A percentile compares a stretch with the other conserved stretches of the same genome.
phyloP scores from a whole-genome alignment of 805 yeast species.

The Kazachstania taianensis region DNA sequence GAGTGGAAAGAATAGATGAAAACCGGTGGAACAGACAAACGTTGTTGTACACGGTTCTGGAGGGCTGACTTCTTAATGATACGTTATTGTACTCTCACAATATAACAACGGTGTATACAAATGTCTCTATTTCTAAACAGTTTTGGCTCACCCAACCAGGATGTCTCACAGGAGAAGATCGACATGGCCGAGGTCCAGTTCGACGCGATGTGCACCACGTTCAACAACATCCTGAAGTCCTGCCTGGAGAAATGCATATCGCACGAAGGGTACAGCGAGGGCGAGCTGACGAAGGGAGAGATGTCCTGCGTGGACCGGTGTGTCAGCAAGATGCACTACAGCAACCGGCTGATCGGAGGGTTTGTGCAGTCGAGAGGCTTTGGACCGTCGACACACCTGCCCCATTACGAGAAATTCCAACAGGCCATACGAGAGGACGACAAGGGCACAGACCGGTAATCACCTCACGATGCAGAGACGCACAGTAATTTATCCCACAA shows the following conservation, averaged over 20 bases:
- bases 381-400: constrained; percentile 38
- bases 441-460: too few species aligned
- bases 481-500: too few species aligned
- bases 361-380: constrained; percentile 36
- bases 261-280: constrained; percentile 68
- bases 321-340: constrained; percentile 69
- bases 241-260: constrained; percentile 76
- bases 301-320: constrained; percentile 76
- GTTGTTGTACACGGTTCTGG: too few species aligned
- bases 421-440: background rate
- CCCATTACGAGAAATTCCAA: constrained; percentile 14
- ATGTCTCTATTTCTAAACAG: constrained; percentile 58
- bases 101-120: background rate
- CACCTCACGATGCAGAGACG: too few species aligned
- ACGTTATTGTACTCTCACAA: background rate
- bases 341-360: constrained; percentile 55
- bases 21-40: background rate
- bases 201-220: constrained; percentile 50
- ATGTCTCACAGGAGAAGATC: constrained; percentile 50
- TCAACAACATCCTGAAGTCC: constrained; percentile 42
- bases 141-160: constrained; percentile 30
- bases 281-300: constrained; percentile 80
- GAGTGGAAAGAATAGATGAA: background rate
- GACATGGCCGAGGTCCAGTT: constrained; percentile 59
- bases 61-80: too few species aligned